These are phyloP conservation scores for Claviceps lovelessii DNA, from an alignment of 2,329 filamentous ascomycete genomes.

Conservation along the genomic window DNA sequence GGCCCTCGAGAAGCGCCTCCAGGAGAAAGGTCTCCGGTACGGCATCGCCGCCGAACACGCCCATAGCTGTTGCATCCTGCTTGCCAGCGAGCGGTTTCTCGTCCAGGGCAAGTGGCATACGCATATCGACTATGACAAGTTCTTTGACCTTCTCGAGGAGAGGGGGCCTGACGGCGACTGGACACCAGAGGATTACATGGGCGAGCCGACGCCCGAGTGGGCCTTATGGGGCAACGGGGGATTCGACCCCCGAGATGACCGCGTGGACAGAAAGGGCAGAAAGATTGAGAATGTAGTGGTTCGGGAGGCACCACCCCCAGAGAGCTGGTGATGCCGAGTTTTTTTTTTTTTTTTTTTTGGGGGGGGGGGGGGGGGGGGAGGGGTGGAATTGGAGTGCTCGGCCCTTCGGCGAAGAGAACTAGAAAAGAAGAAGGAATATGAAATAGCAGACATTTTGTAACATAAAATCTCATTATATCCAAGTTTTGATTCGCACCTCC, in stretches of 20 bases:
- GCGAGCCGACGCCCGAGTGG: slow-evolving; percentile 75
- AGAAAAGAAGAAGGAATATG: background rate
- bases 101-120: slow-evolving; percentile 77
- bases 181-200: slow-evolving; percentile 82
- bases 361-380: too few species aligned
- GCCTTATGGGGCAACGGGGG: slow-evolving; percentile 88
- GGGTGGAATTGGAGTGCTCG: too few species aligned
- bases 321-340: slow-evolving; percentile 3
- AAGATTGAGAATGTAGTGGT: slow-evolving; percentile 34
- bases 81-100: slow-evolving; percentile 70
- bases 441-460: background rate
- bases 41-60: slow-evolving; percentile 91
- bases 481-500: too few species aligned
- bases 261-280: slow-evolving; percentile 76
- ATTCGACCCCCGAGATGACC: slow-evolving; percentile 78
- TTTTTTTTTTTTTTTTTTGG: too few species aligned
- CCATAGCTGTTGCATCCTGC: slow-evolving; percentile 81
- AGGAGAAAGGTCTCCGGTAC: slow-evolving; percentile 58
- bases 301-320: slow-evolving; percentile 15
- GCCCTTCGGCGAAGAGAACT: background rate
- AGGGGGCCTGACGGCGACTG: slow-evolving; percentile 53
- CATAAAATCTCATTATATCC: too few species aligned
- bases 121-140: slow-evolving; percentile 74
- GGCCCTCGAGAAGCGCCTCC: slow-evolving; percentile 55
- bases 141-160: slow-evolving; percentile 72